Evolutionary conservation across 2,329 filamentous ascomycete species (phyloP).

Genomic region (Chrysoporthe cubensis): DNA sequence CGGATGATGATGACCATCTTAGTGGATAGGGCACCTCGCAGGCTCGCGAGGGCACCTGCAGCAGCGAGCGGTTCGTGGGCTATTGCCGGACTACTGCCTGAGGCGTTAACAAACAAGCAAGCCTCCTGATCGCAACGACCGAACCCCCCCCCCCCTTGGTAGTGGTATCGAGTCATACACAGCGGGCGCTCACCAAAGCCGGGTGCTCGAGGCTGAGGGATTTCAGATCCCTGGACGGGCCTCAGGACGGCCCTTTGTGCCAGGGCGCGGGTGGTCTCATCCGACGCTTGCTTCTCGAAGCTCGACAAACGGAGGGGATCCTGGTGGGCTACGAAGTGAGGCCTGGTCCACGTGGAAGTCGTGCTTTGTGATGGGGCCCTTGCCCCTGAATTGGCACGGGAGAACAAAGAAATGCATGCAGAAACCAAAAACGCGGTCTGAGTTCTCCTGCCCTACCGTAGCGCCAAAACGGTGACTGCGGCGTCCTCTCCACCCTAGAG

Average conservation of each 20-base stretch:
- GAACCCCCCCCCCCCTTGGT: too few relatives aligned
- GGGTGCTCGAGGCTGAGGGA: neutral
- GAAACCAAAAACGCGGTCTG: neutral
- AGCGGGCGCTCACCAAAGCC: too few relatives aligned
- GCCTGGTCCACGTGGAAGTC: neutral
- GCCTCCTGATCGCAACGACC: neutral
- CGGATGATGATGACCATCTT: neutral
- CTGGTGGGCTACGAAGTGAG: neutral
- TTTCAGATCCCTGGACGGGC: conserved; percentile 6
- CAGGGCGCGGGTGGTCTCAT: neutral
- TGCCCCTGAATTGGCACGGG: neutral
- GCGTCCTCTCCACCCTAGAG: neutral
- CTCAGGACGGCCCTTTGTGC: neutral
- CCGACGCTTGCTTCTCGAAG: conserved; percentile 3
- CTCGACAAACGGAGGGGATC: neutral
- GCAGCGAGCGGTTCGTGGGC: neutral
- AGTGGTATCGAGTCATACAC: neutral
- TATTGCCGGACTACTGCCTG: neutral
- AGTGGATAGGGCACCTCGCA: neutral
- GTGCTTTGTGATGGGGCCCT: neutral
- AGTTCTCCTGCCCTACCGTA: neutral
- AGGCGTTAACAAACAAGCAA: neutral
- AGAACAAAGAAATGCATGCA: neutral
- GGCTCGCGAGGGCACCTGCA: neutral
- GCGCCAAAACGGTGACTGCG: neutral